Evolutionary conservation across 2,329 filamentous ascomycete species (phyloP), one percentile per base, ranked within the genome.

Genomic region (Arachnomyces sp.): DNA sequence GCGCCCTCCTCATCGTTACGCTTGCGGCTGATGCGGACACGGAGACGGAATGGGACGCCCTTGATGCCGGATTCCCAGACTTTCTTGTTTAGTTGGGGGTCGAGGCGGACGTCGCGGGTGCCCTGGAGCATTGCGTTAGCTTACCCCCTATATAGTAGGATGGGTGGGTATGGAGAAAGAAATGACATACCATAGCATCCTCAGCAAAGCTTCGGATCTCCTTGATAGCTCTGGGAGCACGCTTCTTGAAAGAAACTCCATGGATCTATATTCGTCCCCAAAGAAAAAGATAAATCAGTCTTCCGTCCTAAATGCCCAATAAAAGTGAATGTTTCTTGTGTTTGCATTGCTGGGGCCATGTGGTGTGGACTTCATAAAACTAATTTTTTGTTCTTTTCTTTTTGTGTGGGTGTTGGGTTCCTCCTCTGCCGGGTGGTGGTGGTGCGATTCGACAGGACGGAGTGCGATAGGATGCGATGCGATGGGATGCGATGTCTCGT

Each of bases 71-170:
- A 77, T 76, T 98, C 92, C 92, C 92, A 98, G 70, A 98, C 90
- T 81, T 98, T 96, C 86, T 98, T 98, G 84, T 98, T 98, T 65
- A 98, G 76, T 76, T 92, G 84, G 65, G 92, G 92, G 80, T 98
- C 92, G 66, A 98, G 74, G 62, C 92, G 92, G 74, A 98, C 92
- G 68, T 98, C 92, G 64, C 78, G 73, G 73, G 92, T 98, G 67
- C 90, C 90, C 92, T 98, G 58, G 45, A 38, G 28, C 31, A 25
- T 5, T 9, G 20, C 9, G 20, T 25, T 25, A 25, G 20, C 20
- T 25, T 5, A 5, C 20, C 5, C 9, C 9, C 9, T 25, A 9
- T 25, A 5, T 38, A 31, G 17, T 28, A 16, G 13, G 38, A 14
- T 25, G 3, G 9, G 28, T 13, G 12, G 29, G 12, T 25, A 16